Base-by-base conservation (phyloP, 805 yeast genomes). In the Nakazawaea populi region DNA sequence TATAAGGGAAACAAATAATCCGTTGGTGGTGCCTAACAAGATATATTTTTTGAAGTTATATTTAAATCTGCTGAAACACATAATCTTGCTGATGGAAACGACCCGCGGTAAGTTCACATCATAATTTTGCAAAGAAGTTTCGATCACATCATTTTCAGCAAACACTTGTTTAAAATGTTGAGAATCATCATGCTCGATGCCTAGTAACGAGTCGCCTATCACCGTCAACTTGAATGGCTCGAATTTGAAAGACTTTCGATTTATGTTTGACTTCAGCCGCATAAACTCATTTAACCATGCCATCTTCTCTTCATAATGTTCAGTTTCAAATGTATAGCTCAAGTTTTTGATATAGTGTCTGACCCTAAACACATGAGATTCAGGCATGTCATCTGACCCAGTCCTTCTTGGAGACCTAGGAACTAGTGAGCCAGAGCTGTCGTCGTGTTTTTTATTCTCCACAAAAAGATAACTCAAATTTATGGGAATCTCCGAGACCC, bases 1-100 rank as follows among this genome's bases (percentile, higher is more conserved):
- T 42, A 63, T 55, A 51, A 69, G 70, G n/a, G 75, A 71, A 55
- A 87, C 64, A 56, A 76, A 85, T 1, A 89, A 65, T 0, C 96
- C 96, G 48, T 72, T 66, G 1, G 74, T 74, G 3, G 86, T 70
- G 1, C 94, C 96, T 24, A 85, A 61, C 2, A 87, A 63, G 41
- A 73, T 64, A 53, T 75, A 83, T 9, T 60, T 66, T 27, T 71
- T 70, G 4, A 73, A 75, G 31, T 74, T 72, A 56, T 70, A 74
- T 11, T 59, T 62, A 54, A 87, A 77, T 28, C 72, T 60, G 1
- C 73, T 68, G 3, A 78, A 67, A 49, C 82, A 75, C 34, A 71
- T 65, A 2, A 77, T 65, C 28, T 62, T 60, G 60, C 76, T 64
- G 55, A 65, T 63, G 0, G 67, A 65, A 27, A n/a, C 14, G 14